Evolutionary conservation across 352 stramenopile genomes (phyloP), one percentile per base, ranked within the genome.

Genomic region (Globisporangium yorkense): DNA sequence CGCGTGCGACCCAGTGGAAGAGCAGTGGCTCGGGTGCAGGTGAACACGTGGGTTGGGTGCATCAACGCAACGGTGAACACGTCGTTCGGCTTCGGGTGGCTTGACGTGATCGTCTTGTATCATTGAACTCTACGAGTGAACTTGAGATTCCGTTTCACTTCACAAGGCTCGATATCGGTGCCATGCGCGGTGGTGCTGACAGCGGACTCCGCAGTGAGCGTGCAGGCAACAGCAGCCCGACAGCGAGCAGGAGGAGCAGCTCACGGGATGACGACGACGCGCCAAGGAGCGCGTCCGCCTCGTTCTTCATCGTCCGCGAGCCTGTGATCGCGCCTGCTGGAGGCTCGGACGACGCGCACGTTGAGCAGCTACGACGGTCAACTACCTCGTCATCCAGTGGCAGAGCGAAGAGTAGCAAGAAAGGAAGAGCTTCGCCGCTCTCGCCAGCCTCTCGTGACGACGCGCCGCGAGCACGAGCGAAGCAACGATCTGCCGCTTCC

Each of bases 231-330:
- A 40, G 57, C 41, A 54, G 43, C 27, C 43, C 53, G 24, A 48
- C 10, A 18, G 50, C 3, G 16, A 18, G 21, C 5, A 43, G 51
- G 20, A 44, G 33, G n/a, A 6, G n/a, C 3, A 54, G 43, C 27
- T 59, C 57, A 0, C 56, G 51, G 8, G 45, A 35, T 6, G 47
- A 29, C 12, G 16, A 27, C 35, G 18, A 47, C 27, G 49, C 33
- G 3, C 21, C 60, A 44, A 31, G 47, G 7, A 62, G 53, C 4
- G 21, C 65, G 20, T 64, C 70, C 0, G 60, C 74, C 1, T 75
- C 77, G 39, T 87, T 89, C 51, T 89, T 87, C 51, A 87, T 89
- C 49, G 78, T 89, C 50, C 76, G 86, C 39, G 76, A 89, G 52
- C 68, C 74, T 2, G 65, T 61, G 21, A 69, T 74, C n/a, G 59